Base-by-base conservation (phyloP, 192 early-diverging fungal species). In the Piromyces sp. region DNA sequence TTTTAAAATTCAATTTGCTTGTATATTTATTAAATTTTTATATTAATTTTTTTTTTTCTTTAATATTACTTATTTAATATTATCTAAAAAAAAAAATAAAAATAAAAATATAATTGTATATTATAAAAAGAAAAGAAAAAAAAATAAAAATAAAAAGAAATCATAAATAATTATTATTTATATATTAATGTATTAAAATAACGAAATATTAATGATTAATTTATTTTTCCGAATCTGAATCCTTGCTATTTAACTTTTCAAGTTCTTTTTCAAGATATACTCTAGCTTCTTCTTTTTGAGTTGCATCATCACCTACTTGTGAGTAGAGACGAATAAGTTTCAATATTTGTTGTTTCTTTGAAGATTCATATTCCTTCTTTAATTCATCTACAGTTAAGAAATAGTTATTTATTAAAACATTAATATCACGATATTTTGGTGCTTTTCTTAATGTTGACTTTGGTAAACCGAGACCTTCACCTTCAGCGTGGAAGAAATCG, bases 401-500 rank as follows among this genome's bases (percentile, higher is more conserved):
- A 81, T 90, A 88, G n/a, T 81, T 31, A 28, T 80, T 82, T 16
- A 86, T 84, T 11, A 87, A 80, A 26, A 80, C 80, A 13, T 85
- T 40, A 30, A 88, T 82, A 28, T 84, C 83, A 78, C 83, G 68
- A 83, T 88, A 90, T 80, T 86, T 86, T 19, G 82, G 81, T 29
- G 87, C 85, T 80, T 83, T 83, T 31, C 83, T 82, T 83, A 83
- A 83, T 9, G 80, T 80, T 22, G 82, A 79, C 30, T 86, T 85
- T 30, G 87, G 79, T 16, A 90, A 81, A 17, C 89, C 89, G 29
- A 87, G 80, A 22, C 85, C 87, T 14, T 83, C 81, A 30, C 89
- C 88, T 78, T 88, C 88, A 2, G 87, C 89, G 79, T 90, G 84
- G 84, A 90, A 89, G 80, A 90, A 90, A 29, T 88, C 83, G 30